Evolutionary conservation across 2,329 filamentous ascomycete genomes (phyloP), one percentile per base, ranked within the genome.

Genomic region (Paraphaeosphaeria sporulosa): DNA sequence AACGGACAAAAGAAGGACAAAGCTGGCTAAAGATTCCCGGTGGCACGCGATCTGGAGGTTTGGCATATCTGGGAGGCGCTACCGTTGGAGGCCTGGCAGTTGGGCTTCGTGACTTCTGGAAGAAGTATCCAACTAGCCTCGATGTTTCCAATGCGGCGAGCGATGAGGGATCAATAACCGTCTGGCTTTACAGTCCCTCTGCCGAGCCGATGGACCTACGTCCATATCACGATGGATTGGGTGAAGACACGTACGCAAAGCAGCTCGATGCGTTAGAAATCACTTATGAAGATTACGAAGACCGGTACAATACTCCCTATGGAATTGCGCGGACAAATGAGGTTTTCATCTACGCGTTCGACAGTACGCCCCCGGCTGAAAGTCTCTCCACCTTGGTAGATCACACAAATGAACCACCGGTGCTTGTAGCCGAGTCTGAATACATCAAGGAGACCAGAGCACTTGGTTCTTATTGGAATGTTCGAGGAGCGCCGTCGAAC

Each of bases 231-330:
- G 85, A 89, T 61, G 84, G 85, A 0, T 71, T 89, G 7, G 85
- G 85, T 0, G 69, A 85, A 64, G 81, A 87, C 46, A 84, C 81
- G 0, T 89, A 87, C 59, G 79, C 76, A 0, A 80, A 88, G 19
- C 83, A 89, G 69, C 75, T 88, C 0, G 86, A 88, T 59, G 87
- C 85, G 1, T 79, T 89, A 0, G 81, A 87, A 27, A 85, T 89
- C 23, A 89, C 87, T 0, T 89, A 89, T 59, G 87, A 89, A 60
- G 87, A 89, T 61, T 89, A 81, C 61, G 86, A 89, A 60, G 74
- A 72, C 0, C 83, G 81, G 0, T 86, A 86, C 44, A 79, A 84
- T 57, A 87, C 84, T 0, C 84, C 87, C 0, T 84, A 85, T 51
- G 87, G 87, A 0, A 83, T 89, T 36, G 85, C 81, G 0, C 76